Evolutionary conservation across 2,329 filamentous ascomycete species (phyloP).

Genomic region (Hypomyces perniciosus): DNA sequence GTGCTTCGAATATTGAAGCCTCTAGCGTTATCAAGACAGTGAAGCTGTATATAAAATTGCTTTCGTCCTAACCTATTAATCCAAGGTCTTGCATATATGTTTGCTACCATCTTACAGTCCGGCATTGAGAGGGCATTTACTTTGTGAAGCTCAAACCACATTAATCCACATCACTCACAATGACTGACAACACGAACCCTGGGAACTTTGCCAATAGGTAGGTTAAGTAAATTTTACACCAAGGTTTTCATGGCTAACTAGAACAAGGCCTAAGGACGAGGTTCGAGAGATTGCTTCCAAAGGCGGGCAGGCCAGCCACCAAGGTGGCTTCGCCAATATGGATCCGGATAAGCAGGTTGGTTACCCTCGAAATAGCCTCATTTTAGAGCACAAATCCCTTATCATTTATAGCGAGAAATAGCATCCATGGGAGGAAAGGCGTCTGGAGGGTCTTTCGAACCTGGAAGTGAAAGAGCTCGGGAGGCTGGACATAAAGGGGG

Average conservation of each 20-base stretch:
- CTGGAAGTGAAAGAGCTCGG: constrained; percentile 44
- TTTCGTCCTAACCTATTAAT: no score
- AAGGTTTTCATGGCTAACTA: background rate
- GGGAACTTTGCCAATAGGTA: constrained; percentile 26
- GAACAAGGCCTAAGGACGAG: constrained; percentile 32
- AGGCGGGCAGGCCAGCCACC: constrained; percentile 34
- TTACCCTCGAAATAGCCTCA: constrained; percentile 24
- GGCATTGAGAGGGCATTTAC: no score
- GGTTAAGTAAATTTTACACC: background rate
- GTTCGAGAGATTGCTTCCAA: constrained; percentile 37
- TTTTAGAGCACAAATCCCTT: constrained; percentile 14
- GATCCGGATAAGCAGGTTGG: constrained; percentile 35
- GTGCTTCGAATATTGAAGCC: no score
- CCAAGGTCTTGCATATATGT: no score
- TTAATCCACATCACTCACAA: constrained; percentile 58
- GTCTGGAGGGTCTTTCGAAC: constrained; percentile 48
- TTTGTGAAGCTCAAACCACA: background rate
- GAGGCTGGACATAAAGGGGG: constrained; percentile 52
- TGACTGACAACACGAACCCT: constrained; percentile 62
- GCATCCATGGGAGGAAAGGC: constrained; percentile 50
- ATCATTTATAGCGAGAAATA: constrained; percentile 39
- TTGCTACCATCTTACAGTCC: no score
- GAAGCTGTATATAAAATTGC: no score
- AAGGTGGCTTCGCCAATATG: constrained; percentile 35
- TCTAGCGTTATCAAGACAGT: no score